Evolutionary conservation across 202 grass and related monocot genomes (phyloP), one percentile per base, ranked within the genome.

Genomic region (Carex sylvatica): DNA sequence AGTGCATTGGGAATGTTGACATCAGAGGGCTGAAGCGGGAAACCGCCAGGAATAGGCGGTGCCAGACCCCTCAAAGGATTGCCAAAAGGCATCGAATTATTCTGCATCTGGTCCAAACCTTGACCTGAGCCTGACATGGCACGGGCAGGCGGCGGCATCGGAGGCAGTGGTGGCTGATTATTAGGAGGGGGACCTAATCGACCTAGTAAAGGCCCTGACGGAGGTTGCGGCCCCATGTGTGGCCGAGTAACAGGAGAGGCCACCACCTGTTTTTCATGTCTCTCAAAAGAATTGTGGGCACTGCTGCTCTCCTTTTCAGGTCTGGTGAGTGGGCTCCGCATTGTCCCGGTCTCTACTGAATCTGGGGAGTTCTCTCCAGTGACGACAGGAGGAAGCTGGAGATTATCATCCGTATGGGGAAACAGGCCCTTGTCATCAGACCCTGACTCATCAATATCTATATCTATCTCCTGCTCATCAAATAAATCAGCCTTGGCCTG

Each of bases 371-470:
- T 98, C 77, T 98, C 92, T 49, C 89, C 95, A 86, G 91, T 76
- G 78, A 95, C 84, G 78, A 91, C 89, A 73, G 92, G 87, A 70
- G 92, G 89, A 8, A 65, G 87, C 80, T 91, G 91, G 62, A 98
- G 83, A 86, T 74, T 93, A 75, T 98, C 91, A 81, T 98, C 95
- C 31, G 95, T 61, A 80, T 93, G 92, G 87, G 95, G 95, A 75
- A 98, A 98, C 82, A 91, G 87, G 77, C 91, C 84, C 84, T 91
- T 89, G 79, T 98, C 95, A 49, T 98, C 95, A 87, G 95, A 95
- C 22, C 88, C 95, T 44, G 87, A 90, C 79, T 95, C 95, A 14
- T 98, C 95, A 81, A 98, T 95, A 70, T 95, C 85, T 44, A 98
- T 93, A 83, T 98, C 83, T 56, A 98, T 93, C 84, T 91, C 92